Conservation (phyloP, 2,329 filamentous ascomycete genomes). For the Aspergillus versicolor region DNA sequence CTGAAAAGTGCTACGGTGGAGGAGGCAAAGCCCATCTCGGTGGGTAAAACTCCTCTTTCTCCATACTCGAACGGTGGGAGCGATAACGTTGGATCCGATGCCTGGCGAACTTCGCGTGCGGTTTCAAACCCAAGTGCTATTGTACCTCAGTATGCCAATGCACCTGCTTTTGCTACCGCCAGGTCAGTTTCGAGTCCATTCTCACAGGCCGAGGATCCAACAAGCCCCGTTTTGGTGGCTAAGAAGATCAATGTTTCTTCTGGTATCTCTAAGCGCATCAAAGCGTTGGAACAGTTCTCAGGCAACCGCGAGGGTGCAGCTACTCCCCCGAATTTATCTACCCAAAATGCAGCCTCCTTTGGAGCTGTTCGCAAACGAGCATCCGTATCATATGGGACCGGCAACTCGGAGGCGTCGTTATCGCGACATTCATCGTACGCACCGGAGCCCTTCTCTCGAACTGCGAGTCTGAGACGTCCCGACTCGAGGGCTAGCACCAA, state of each 20-base stretch:
- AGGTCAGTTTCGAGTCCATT: conserved; percentile 42
- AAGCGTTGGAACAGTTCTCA: conserved; percentile 79
- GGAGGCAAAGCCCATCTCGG: conserved; percentile 75
- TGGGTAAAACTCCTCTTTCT: conserved; percentile 79
- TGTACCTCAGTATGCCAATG: conserved; percentile 24
- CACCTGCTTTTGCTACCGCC: conserved; percentile 33
- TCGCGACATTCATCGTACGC: conserved; percentile 29
- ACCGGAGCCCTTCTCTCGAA: conserved; percentile 29
- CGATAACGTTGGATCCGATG: conserved; percentile 26
- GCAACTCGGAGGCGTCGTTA: conserved; percentile 23
- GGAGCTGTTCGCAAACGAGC: conserved; percentile 50
- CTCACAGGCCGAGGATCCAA: conserved; percentile 28
- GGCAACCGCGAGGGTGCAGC: conserved; percentile 45
- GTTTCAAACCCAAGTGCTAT: conserved; percentile 41
- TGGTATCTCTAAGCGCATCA: conserved; percentile 91
- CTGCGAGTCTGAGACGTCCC: conserved; percentile 31
- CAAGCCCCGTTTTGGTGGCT: conserved; percentile 51
- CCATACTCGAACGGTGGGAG: conserved; percentile 51
- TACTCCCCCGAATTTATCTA: conserved; percentile 38
- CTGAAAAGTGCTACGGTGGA: conserved; percentile 77
- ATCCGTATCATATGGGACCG: conserved; percentile 33
- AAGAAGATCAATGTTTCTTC: conserved; percentile 83
- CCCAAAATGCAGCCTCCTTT: conserved; percentile 59
- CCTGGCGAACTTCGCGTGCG: conserved; percentile 38
- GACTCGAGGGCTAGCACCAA: conserved; percentile 28